Evolutionary conservation across 2,329 filamentous ascomycete species (phyloP).

Genomic region (Beauveria brongniartii): DNA sequence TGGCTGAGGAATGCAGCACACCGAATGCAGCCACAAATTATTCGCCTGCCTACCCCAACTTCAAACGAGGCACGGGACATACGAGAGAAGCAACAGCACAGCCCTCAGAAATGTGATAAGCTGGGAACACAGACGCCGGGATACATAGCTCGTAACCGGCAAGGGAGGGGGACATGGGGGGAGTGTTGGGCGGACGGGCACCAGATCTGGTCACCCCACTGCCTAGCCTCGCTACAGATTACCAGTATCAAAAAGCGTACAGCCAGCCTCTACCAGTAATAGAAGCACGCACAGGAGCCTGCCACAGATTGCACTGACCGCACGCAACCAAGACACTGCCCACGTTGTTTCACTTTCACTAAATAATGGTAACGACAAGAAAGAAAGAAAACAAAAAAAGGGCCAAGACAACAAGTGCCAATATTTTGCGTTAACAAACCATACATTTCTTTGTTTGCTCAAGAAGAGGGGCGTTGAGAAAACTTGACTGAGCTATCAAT

Average conservation of each 20-base stretch:
- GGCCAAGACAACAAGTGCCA: too few species aligned
- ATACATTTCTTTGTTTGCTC: too few species aligned
- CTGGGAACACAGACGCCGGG: not conserved
- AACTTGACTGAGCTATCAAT: too few species aligned
- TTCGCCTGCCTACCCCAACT: not conserved
- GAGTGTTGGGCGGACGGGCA: not conserved
- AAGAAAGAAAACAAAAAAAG: not conserved
- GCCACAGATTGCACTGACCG: not conserved
- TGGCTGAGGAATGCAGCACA: not conserved
- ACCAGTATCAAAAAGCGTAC: not conserved
- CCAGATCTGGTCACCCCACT: conserved; percentile 1
- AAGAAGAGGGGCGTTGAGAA: too few species aligned
- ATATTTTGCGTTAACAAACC: too few species aligned
- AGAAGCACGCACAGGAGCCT: too few species aligned
- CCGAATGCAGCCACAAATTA: not conserved
- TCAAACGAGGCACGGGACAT: not conserved
- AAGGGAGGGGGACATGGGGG: not conserved
- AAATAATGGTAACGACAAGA: not conserved
- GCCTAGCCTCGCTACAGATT: not conserved
- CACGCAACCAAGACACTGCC: conserved; percentile 1
- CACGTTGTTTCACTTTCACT: not conserved
- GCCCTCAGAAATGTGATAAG: not conserved
- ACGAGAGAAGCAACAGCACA: not conserved
- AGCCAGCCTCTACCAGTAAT: too few species aligned
- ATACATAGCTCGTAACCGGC: not conserved